Base-by-base conservation (phyloP, 1,284 basidiomycete species). In the Coriolopsis trogii region DNA sequence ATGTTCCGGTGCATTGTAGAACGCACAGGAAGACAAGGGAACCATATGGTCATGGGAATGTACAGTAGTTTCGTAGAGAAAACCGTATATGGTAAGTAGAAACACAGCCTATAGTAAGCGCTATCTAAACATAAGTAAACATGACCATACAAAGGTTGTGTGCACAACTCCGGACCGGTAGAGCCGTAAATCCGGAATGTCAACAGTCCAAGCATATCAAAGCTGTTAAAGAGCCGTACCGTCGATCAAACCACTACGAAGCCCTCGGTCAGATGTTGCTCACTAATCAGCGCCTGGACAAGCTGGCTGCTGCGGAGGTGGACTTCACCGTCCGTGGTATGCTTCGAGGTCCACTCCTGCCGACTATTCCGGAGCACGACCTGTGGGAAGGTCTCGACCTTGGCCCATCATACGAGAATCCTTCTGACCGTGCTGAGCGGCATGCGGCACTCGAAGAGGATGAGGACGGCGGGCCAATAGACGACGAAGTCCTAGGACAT, bases 141-240 rank as follows among this genome's bases (percentile, higher is more conserved):
- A n/a, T n/a, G n/a, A n/a, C n/a, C n/a, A n/a, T n/a, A n/a, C n/a
- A n/a, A n/a, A n/a, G n/a, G n/a, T n/a, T n/a, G n/a, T n/a, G n/a
- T n/a, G n/a, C n/a, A n/a, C n/a, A n/a, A n/a, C n/a, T n/a, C n/a
- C n/a, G n/a, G n/a, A n/a, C n/a, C n/a, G n/a, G n/a, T n/a, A n/a
- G n/a, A n/a, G n/a, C n/a, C n/a, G n/a, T n/a, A n/a, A n/a, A n/a
- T n/a, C n/a, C n/a, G n/a, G n/a, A n/a, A n/a, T n/a, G n/a, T n/a
- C n/a, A n/a, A n/a, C n/a, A 60, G 40, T 45, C 54, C 6, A 49
- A 48, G n/a, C 59, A 61, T 41, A 61, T 61, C 29, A 43, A 7
- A 6, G 58, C 59, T 10, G 52, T 61, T 28, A 61, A 61, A 28
- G 12, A 48, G 24, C 61, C 59, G 1, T 63, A 60, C 58, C 49